Evolutionary conservation across 1,139 yeast genomes (phyloP).

Genomic region (Candida anutae): DNA sequence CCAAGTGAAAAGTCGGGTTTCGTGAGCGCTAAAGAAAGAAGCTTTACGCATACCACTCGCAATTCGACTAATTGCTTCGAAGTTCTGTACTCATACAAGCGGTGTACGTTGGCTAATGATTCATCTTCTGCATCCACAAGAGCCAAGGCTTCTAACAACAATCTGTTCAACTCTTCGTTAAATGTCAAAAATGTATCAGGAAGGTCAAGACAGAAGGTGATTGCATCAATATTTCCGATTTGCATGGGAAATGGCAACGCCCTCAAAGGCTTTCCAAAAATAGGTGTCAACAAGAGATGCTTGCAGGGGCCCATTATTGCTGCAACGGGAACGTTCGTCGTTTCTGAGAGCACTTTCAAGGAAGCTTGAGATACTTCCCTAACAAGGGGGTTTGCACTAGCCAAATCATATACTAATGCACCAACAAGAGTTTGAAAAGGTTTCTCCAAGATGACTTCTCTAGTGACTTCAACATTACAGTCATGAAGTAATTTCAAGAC

Average conservation of each 20-base stretch:
- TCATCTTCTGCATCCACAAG: constrained; percentile 97
- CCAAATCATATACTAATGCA: constrained; percentile 83
- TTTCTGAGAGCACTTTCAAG: constrained; percentile 57
- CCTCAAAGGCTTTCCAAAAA: constrained; percentile 91
- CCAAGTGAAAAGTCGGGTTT: constrained; percentile 71
- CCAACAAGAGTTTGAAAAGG: constrained; percentile 83
- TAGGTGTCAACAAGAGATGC: constrained; percentile 77
- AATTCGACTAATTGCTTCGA: constrained; percentile 80
- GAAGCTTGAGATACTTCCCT: constrained; percentile 77
- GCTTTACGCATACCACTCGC: constrained; percentile 80
- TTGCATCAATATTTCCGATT: constrained; percentile 95
- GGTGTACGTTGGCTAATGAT: constrained; percentile 79
- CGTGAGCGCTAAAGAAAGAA: constrained; percentile 77
- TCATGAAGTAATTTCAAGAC: constrained; percentile 56
- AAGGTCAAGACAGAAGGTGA: constrained; percentile 77
- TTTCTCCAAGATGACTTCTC: constrained; percentile 55
- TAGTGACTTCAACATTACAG: constrained; percentile 54
- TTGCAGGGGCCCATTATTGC: constrained; percentile 78
- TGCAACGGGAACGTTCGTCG: constrained; percentile 62
- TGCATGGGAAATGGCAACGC: constrained; percentile 99
- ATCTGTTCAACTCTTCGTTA: constrained; percentile 79
- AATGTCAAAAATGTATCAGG: constrained; percentile 78
- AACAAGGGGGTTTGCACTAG: constrained; percentile 78
- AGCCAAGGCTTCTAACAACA: constrained; percentile 84
- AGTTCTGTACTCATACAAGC: constrained; percentile 79